Evolutionary conservation across 225 moss, liverwort and hornwort genomes (phyloP), one percentile per base, ranked within the genome.

Genomic region (Anthoceros angustus): DNA sequence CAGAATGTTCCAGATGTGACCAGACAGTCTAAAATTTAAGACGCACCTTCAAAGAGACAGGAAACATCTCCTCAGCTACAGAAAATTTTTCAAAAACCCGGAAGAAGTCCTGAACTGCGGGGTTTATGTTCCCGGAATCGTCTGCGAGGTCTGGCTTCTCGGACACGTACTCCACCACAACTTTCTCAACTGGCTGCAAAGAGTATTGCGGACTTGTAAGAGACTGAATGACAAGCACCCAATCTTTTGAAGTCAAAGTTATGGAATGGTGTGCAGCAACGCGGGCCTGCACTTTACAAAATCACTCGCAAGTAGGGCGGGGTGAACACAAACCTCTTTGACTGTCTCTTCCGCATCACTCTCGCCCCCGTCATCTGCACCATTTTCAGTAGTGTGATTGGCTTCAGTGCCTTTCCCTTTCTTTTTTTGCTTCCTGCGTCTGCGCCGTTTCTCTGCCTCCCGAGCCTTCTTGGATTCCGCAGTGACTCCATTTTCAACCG

Each of bases 101-200:
- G 42, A 84, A 76, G 77, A 98, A 98, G 70, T 98, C 98, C 75
- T 92, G 86, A 65, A 86, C 76, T 20, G 84, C 74, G 2, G 87
- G 89, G 67, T 91, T 72, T 79, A 91, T 66, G 49, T 83, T 74
- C 62, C 98, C 98, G 66, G 84, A 76, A 49, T 73, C 85, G 45
- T 98, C 98, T 63, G 77, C 88, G 25, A 92, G 84, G 49, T 80
- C 84, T 25, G 88, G 88, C 72, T 98, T 92, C 70, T 92, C 98
- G 0, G 89, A 84, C 26, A 98, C 80, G 66, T 98, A 98, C 73
- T 89, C 98, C 74, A 98, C 85, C 69, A 84, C 89, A 65, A 98
- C 87, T 70, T 83, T 74, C 76, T 92, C 98, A 62, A 75, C 76
- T 32, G 60, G 73, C 87, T 95, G 80, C 32, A 43, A 72, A 25